phyloP scores from a whole-genome alignment of 345 rosid species.

The Camelina neglecta region DNA sequence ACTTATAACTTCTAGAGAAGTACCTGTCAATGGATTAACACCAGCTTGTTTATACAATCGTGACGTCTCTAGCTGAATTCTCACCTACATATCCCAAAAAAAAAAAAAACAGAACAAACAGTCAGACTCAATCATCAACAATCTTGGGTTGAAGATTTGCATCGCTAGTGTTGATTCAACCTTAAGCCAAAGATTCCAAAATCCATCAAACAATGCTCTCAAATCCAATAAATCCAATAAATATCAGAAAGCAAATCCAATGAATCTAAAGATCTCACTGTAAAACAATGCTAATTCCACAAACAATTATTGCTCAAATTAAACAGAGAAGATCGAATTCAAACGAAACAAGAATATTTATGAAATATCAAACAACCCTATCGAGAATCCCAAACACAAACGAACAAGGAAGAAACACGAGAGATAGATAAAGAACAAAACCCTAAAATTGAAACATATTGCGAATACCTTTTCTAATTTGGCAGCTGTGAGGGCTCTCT shows the following conservation, averaged over 20 bases:
- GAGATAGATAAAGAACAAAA: not conserved
- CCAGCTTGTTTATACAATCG: constrained; percentile 80
- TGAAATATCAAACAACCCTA: not conserved
- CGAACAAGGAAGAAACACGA: not conserved
- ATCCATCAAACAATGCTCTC: not conserved
- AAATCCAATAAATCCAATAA: not conserved
- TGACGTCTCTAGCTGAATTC: constrained; percentile 95
- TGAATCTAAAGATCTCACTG: too few species aligned
- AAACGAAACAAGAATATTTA: not conserved
- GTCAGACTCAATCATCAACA: not conserved
- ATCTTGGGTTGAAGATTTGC: constrained; percentile 95
- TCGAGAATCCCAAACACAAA: not conserved
- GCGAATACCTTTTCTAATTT: constrained; percentile 78
- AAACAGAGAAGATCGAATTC: too few species aligned
- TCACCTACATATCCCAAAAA: constrained; percentile 59
- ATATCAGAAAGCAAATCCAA: too few species aligned
- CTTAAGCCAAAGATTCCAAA: constrained; percentile 17
- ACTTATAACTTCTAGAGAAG: not conserved
- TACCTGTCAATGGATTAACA: constrained; percentile 55
- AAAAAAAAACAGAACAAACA: constrained; percentile 17
- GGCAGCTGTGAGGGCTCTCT: constrained; percentile 89
- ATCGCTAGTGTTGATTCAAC: constrained; percentile 63
- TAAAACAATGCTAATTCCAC: too few species aligned
- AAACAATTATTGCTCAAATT: too few species aligned
- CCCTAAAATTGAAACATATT: not conserved